phyloP scores from a whole-genome alignment of 2,329 filamentous ascomycete species.

The Cladobotryum protrusum region DNA sequence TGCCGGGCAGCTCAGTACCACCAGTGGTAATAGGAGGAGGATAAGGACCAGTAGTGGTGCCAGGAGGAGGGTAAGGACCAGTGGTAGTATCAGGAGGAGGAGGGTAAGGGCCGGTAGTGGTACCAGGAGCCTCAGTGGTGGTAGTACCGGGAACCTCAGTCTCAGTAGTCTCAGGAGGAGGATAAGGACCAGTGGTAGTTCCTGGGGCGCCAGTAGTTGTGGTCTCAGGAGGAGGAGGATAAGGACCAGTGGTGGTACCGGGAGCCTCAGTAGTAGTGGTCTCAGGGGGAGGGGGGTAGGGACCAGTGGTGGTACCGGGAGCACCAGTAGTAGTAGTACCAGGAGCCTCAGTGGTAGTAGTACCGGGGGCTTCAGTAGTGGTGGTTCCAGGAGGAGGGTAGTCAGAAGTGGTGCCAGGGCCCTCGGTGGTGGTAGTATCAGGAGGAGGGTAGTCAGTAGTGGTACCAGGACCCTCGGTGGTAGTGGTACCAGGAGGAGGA shows the following conservation, averaged over 20 bases:
- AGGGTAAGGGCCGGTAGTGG: background rate
- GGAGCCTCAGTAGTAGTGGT: constrained; percentile 14
- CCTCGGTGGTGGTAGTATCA: background rate
- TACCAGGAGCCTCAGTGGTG: constrained; percentile 1
- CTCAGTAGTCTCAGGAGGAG: constrained; percentile 3
- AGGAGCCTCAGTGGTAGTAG: background rate
- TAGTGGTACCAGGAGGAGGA: constrained; percentile 1
- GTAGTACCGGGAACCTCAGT: constrained; percentile 4
- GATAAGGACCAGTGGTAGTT: background rate
- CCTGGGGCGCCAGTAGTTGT: background rate
- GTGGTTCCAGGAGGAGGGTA: constrained; percentile 6
- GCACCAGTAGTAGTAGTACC: constrained; percentile 8
- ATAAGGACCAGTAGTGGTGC: background rate
- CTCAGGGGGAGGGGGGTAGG: background rate
- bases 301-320: background rate
- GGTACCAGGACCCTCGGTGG: constrained; percentile 16
- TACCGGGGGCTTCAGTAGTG: background rate
- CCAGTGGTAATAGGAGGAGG: constrained; percentile 3
- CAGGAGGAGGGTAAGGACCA: background rate
- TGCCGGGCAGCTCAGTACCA: background rate
- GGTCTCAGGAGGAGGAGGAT: constrained; percentile 14
- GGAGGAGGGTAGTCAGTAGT: constrained; percentile 19
- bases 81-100: background rate
- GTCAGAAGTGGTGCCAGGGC: background rate
- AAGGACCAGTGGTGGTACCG: constrained; percentile 16